These are phyloP conservation scores for Chaetomidium leptoderma DNA, from an alignment of 495 filamentous ascomycete species.

Conservation along the genomic window DNA sequence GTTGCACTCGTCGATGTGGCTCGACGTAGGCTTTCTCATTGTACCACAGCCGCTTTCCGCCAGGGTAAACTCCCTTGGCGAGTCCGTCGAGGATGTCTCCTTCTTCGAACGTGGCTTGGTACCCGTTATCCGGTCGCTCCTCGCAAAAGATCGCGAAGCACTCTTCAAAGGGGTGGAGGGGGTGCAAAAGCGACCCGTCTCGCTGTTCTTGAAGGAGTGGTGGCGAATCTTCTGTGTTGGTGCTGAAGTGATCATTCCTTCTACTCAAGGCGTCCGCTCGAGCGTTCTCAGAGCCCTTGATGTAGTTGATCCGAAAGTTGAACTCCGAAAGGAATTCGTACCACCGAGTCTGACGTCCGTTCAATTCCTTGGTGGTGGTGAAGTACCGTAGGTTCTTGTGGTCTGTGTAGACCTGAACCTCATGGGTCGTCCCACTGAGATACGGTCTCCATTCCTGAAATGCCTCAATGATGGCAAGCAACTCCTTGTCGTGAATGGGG, in stretches of 20 bases:
- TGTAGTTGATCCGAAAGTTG: constrained; percentile 32
- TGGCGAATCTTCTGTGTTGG: background rate
- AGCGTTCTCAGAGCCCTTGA: constrained; percentile 13
- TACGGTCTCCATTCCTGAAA: constrained; percentile 5
- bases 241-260: background rate
- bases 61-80: no score
- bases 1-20: background rate
- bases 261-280: constrained; percentile 14
- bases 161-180: background rate
- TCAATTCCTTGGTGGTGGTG: constrained; percentile 26
- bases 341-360: constrained; percentile 24
- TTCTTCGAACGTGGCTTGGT: background rate
- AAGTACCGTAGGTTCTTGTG: constrained; percentile 20
- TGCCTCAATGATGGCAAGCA: constrained; percentile 7
- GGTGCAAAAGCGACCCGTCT: background rate
- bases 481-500: background rate
- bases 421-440: constrained; percentile 2
- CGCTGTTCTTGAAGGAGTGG: background rate
- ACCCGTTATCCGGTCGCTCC: no score
- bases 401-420: constrained; percentile 8
- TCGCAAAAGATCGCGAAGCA: background rate
- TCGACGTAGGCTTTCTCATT: no score
- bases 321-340: constrained; percentile 25
- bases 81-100: no score
- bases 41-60: no score